These are phyloP conservation scores for Chamaenerion angustifolium DNA, from an alignment of 345 rosid genomes.

Conservation along the genomic window DNA sequence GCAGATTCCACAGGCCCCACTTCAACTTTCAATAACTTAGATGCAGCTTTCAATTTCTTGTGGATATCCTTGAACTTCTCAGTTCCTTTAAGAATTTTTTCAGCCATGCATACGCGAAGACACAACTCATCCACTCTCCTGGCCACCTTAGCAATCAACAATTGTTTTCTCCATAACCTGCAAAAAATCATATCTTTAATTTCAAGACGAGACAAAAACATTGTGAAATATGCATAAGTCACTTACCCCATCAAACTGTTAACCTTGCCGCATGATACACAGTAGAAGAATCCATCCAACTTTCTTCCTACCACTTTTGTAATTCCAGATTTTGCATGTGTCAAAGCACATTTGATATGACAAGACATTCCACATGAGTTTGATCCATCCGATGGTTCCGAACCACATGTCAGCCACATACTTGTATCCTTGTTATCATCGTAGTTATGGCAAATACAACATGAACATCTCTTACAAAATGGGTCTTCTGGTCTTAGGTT, in stretches of 20 bases:
- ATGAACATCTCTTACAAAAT: conserved; percentile 76
- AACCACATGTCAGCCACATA: conserved; percentile 65
- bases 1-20: conserved; percentile 56
- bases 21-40: conserved; percentile 38
- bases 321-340: conserved; percentile 40
- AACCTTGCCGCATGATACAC: conserved; percentile 50
- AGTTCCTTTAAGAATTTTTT: conserved; percentile 38
- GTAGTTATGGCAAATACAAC: conserved; percentile 58
- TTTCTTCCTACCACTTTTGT: conserved; percentile 20
- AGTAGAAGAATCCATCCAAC: conserved; percentile 50
- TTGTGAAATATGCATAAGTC: neutral
- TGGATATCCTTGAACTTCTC: conserved; percentile 25
- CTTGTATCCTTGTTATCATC: conserved; percentile 88
- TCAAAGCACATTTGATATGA: conserved; percentile 60
- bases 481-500: conserved; percentile 24
- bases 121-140: conserved; percentile 77
- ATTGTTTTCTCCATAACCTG: conserved; percentile 61
- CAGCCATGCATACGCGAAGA: conserved; percentile 43
- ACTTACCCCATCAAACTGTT: conserved; percentile 48
- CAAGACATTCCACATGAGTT: conserved; percentile 56
- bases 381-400: conserved; percentile 29
- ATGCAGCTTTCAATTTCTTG: conserved; percentile 39
- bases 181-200: conserved; percentile 2
- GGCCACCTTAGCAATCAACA: conserved; percentile 57
- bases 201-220: conserved; percentile 5